phyloP scores from a whole-genome alignment of 306 rosid genomes.

The Quercus robur region DNA sequence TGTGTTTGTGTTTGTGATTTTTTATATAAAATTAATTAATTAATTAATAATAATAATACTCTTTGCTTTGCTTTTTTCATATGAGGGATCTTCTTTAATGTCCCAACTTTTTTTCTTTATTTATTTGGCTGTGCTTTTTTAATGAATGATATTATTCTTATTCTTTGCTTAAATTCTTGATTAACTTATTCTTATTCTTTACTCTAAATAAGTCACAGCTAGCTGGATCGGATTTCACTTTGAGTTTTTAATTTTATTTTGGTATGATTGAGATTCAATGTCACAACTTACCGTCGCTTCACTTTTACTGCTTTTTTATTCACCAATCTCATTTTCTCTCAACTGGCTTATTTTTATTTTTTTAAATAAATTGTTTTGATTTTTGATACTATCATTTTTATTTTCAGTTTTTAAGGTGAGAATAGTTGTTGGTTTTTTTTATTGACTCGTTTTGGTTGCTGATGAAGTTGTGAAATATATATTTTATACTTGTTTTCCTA shows the following conservation, averaged over 20 bases:
- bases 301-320: not conserved
- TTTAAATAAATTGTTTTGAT: not conserved
- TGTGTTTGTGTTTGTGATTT: constrained; percentile 13
- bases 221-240: constrained; percentile 28
- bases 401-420: too few species aligned
- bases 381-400: not conserved
- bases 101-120: constrained; percentile 11
- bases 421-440: not conserved
- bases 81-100: not conserved
- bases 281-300: not conserved
- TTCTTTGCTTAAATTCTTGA: constrained; percentile 51
- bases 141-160: not conserved
- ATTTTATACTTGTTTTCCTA: not conserved
- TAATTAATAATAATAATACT: too few species aligned
- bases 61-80: not conserved
- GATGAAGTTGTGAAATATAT: not conserved
- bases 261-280: constrained; percentile 7
- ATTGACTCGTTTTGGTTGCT: not conserved
- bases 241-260: constrained; percentile 5
- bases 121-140: constrained; percentile 9
- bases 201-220: too few species aligned
- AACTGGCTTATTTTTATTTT: not conserved
- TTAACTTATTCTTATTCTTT: constrained; percentile 26
- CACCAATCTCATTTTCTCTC: not conserved
- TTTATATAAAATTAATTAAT: not conserved